Percentiles rank a stretch among this genome's conserved stretches.
Evolutionary conservation across 1,284 basidiomycete genomes (phyloP).

Genomic region (Marasmius fiardii): DNA sequence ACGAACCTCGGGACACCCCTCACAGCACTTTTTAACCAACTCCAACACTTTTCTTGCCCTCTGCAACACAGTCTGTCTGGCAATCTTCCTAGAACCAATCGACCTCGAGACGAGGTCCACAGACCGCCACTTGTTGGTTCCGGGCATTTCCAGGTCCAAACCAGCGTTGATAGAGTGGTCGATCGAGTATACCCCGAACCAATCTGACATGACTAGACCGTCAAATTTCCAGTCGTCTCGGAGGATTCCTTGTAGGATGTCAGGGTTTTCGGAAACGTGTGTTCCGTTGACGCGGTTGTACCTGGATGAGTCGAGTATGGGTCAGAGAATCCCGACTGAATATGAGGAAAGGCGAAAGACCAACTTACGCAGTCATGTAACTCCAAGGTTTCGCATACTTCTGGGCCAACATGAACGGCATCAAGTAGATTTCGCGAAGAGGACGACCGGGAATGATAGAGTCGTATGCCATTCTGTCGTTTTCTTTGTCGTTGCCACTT

Average conservation of each 20-base stretch:
- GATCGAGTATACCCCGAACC: conserved; percentile 70
- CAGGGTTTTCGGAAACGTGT: conserved; percentile 67
- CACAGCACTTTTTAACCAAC: conserved; percentile 60
- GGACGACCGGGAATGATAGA: conserved; percentile 64
- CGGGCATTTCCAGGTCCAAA: conserved; percentile 80
- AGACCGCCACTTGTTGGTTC: conserved; percentile 66
- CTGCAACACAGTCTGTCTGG: conserved; percentile 60
- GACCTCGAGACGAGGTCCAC: conserved; percentile 60
- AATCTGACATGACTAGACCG: conserved; percentile 37
- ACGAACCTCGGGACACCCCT: conserved; percentile 56
- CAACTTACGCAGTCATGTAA: conserved; percentile 68
- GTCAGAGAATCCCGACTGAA: no score
- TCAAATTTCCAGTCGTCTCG: conserved; percentile 76
- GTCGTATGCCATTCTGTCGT: conserved; percentile 63
- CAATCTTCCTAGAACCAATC: conserved; percentile 64
- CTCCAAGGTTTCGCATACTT: conserved; percentile 69
- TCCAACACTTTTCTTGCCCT: conserved; percentile 66
- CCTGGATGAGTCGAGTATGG: conserved; percentile 25
- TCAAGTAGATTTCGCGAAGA: conserved; percentile 78
- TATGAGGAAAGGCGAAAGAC: no score
- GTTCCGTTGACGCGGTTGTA: conserved; percentile 71
- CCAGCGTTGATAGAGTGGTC: conserved; percentile 68
- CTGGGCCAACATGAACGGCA: conserved; percentile 82
- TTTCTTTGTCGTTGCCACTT: conserved; percentile 71
- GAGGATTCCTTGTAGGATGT: conserved; percentile 62